These are phyloP conservation scores for Immersiella caudata DNA, from an alignment of 495 filamentous ascomycete genomes.

Conservation along the genomic window DNA sequence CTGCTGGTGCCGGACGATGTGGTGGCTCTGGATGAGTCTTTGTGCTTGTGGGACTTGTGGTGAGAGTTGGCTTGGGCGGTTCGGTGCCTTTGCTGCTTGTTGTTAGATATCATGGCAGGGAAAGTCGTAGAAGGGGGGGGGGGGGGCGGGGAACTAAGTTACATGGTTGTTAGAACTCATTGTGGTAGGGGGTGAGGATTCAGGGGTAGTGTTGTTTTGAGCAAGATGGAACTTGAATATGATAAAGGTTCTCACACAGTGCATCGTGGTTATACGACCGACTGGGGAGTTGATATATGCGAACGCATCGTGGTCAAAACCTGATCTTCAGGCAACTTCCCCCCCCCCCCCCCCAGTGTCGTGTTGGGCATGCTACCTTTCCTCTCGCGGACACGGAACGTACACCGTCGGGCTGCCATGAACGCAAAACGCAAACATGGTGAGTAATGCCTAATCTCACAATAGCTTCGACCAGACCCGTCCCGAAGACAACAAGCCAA, in stretches of 20 bases:
- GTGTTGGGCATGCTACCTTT: background rate
- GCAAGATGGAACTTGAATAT: too few species aligned
- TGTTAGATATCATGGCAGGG: background rate
- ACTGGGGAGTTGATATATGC: background rate
- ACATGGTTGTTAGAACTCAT: background rate
- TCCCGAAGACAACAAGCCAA: background rate
- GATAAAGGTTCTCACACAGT: too few species aligned
- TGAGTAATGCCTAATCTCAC: background rate
- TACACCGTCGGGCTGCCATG: background rate
- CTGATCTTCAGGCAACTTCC: background rate
- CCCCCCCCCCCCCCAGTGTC: background rate
- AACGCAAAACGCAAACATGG: background rate
- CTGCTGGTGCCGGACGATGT: background rate
- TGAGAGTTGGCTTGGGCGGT: background rate
- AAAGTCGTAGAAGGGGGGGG: too few species aligned
- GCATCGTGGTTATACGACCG: too few species aligned
- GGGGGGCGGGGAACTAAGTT: too few species aligned
- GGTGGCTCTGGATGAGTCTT: background rate
- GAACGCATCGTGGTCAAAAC: background rate
- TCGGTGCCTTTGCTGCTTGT: background rate
- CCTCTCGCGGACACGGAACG: background rate
- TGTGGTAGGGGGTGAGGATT: background rate
- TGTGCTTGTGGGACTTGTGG: slow-evolving; percentile 3
- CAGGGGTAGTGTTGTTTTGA: background rate
- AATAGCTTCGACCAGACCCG: background rate